Conservation (phyloP, 148 eudicot species). For the Simmondsia chinensis region DNA sequence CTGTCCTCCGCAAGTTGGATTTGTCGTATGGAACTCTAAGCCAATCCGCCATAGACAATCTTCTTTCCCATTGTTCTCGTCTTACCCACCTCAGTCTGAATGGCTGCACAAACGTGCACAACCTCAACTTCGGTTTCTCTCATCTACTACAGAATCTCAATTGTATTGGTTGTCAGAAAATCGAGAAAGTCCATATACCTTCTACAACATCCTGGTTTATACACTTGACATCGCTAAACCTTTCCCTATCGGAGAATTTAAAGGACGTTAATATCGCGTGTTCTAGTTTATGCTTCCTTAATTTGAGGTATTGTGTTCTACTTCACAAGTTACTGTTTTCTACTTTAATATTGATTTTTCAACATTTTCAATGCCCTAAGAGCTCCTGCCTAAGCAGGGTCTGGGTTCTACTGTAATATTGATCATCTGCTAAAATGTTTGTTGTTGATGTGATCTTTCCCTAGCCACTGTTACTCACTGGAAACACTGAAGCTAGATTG, state of each 20-base stretch:
- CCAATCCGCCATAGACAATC: slow-evolving; percentile 83
- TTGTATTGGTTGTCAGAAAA: slow-evolving; percentile 90
- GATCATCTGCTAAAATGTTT: background rate
- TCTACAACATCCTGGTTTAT: slow-evolving; percentile 49
- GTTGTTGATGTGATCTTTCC: background rate
- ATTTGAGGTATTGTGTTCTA: slow-evolving; percentile 53
- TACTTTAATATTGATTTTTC: too few relatives aligned
- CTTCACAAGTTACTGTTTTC: too few relatives aligned
- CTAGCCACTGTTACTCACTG: slow-evolving; percentile 80
- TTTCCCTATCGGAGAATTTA: slow-evolving; percentile 71
- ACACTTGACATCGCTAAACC: slow-evolving; percentile 62
- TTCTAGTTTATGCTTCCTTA: slow-evolving; percentile 63
- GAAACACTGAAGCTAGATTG: slow-evolving; percentile 69
- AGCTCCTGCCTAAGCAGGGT: too few relatives aligned
- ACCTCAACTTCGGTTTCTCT: slow-evolving; percentile 62
- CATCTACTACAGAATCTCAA: slow-evolving; percentile 60
- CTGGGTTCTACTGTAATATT: background rate
- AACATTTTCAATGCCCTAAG: too few relatives aligned
- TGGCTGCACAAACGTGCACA: slow-evolving; percentile 91
- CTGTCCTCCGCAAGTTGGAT: slow-evolving; percentile 76
- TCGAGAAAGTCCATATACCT: slow-evolving; percentile 69
- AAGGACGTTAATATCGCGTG: slow-evolving; percentile 80
- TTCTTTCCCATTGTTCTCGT: slow-evolving; percentile 67
- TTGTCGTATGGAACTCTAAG: slow-evolving; percentile 86
- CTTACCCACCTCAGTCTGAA: slow-evolving; percentile 87